phyloP scores from a whole-genome alignment of 2,329 filamentous ascomycete genomes.

The Paraphoma sp. region DNA sequence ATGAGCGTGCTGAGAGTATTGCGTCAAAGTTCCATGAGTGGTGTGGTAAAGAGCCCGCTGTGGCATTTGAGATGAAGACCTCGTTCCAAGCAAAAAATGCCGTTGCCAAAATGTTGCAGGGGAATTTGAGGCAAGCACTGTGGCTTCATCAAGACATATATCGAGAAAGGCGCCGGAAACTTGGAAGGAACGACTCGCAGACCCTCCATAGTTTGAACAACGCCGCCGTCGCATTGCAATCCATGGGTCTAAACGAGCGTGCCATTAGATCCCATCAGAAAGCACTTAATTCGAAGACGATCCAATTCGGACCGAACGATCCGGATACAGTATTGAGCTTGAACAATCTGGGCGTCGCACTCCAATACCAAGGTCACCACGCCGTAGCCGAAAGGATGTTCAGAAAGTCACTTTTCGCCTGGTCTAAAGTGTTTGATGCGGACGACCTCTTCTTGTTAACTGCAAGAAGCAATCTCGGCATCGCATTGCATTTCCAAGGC shows the following conservation, averaged over 20 bases:
- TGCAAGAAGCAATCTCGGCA: slow-evolving; percentile 31
- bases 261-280: too few relatives aligned
- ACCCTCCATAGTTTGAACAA: not conserved
- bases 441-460: slow-evolving; percentile 1
- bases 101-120: not conserved
- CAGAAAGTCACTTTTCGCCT: not conserved
- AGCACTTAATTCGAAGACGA: not conserved
- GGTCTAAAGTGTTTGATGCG: not conserved
- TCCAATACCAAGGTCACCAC: not conserved
- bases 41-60: too few relatives aligned
- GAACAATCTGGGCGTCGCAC: not conserved
- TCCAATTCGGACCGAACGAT: not conserved
- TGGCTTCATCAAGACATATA: not conserved
- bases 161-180: not conserved
- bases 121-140: not conserved
- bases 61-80: not conserved
- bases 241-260: too few relatives aligned
- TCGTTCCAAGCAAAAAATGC: not conserved
- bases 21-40: too few relatives aligned
- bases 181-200: not conserved
- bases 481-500: slow-evolving; percentile 13
- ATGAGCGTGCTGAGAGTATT: too few relatives aligned
- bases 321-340: not conserved
- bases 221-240: too few relatives aligned
- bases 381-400: not conserved